phyloP scores from a whole-genome alignment of 345 rosid species.

The Iberis pinnata region DNA sequence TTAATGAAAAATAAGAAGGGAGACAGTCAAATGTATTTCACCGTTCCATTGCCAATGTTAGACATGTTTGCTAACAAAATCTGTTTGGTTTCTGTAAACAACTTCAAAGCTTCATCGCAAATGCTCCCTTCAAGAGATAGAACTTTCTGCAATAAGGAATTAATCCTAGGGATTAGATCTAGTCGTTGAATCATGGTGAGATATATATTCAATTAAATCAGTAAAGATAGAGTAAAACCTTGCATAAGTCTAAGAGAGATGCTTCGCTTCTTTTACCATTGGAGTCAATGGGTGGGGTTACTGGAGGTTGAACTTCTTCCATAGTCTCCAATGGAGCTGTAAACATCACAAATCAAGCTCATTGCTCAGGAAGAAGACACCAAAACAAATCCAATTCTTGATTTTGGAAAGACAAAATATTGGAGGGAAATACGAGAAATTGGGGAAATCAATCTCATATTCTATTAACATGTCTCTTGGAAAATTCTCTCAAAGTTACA shows the following conservation, averaged over 20 bases:
- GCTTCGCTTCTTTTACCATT: conserved; percentile 28
- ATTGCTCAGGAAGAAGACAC: not conserved
- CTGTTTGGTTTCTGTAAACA: conserved; percentile 66
- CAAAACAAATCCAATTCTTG: not conserved
- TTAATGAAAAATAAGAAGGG: conserved; percentile 3
- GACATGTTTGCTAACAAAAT: conserved; percentile 44
- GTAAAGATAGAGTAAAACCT: conserved; percentile 14
- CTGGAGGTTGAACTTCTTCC: conserved; percentile 37
- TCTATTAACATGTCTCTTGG: too few species aligned
- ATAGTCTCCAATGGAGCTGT: conserved; percentile 21
- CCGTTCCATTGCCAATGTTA: conserved; percentile 60
- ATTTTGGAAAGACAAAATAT: too few species aligned
- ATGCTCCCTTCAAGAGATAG: conserved; percentile 48
- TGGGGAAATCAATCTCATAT: too few species aligned
- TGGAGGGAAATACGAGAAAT: not conserved
- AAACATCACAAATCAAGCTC: too few species aligned
- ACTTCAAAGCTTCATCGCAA: conserved; percentile 39
- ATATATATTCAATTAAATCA: conserved; percentile 6
- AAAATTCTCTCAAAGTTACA: not conserved
- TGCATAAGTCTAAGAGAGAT: conserved; percentile 25
- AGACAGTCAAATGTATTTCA: conserved; percentile 14
- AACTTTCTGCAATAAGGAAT: conserved; percentile 44
- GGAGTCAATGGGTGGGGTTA: conserved; percentile 30
- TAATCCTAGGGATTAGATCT: not conserved
- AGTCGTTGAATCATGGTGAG: not conserved